Evolutionary conservation across 106 monocot genomes (phyloP), one percentile per base, ranked within the genome.

Genomic region (Posidonia australis): DNA sequence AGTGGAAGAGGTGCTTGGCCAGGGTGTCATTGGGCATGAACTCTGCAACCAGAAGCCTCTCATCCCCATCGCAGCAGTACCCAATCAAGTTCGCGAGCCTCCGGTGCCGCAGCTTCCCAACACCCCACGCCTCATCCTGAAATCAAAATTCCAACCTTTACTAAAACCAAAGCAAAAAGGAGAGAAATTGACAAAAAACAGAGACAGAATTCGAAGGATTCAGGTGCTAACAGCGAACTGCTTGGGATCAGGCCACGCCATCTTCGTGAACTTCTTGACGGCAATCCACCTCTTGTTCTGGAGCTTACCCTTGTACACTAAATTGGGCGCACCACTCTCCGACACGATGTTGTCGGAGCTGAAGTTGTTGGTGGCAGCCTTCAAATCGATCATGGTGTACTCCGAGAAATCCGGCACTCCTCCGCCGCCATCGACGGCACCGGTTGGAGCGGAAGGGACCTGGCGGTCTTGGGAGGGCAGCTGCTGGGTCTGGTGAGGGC

Each of bases 201-300:
- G 12, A 57, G 7, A 57, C 14, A 23, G 14, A 27, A 23, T 25
- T 7, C 26, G 21, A 25, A 54, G 24, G 22, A 25, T 5, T 51
- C 32, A 20, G 44, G 59, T 31, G 41, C 46, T 23, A 4, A 89
- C 86, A 5, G 81, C 83, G 74, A 89, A 86, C 73, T 89, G 89
- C 77, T 94, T 84, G 20, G 89, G 83, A 57, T 94, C 89, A 58
- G 89, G 93, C 94, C 94, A 94, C 13, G 94, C 89, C 71, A 78
- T 57, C 76, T 86, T 94, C 49, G 86, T 72, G 80, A 94, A 94
- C 78, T 94, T 94, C 80, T 94, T 94, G 43, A 94, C 86, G 88
- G 93, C 89, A 67, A 86, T 86, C 78, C 80, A 81, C 17, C 79
- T 77, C 17, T 77, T 69, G 71, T 69, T 82, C 65, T 71, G 65